Evolutionary conservation across 2,329 filamentous ascomycete species (phyloP), one percentile per base, ranked within the genome.

Genomic region (Simplicillium sp.): DNA sequence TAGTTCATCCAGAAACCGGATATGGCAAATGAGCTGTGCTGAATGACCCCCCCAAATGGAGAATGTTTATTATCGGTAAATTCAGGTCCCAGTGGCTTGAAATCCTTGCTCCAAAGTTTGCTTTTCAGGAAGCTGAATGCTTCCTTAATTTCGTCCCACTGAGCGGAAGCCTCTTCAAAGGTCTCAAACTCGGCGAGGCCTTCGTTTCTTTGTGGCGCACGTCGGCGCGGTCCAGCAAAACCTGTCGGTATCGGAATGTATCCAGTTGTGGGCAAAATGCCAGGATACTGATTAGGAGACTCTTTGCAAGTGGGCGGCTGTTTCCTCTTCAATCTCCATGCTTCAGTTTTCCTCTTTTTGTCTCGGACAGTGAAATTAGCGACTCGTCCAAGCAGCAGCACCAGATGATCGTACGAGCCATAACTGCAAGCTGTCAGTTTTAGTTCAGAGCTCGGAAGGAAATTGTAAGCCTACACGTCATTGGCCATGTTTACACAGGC

Each of bases 1-100:
- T 86, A 89, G 48, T 89, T 83, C 55, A 85, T 80, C 87, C 88
- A 95, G 16, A 96, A 71, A 29, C 86, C 83, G 3, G 85, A 86
- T 47, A 97, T 84, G n/a, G 83, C 82, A 57, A 87, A 90, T 2
- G 85, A 90, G 25, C 86, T 77, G 56, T 94, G 96, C 48, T 87
- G 80, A 7, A 88, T 65, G 0, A 86, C 83, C 3, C 78, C 75
- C 0, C 92, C 90, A 54, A 96, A 98, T 0, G 90, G 87, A 2
- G 87, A 60, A 17, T 64, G 57, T 82, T 46, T 75, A 59, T 37
- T 79, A 70, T 39, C 78, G 61, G 43, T 70, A 40, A 80, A 77
- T 46, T 92, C 87, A 2, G 80, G 65, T 3, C 77, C 74, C 15
- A 97, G 63, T 2, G 87, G 82, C 46, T 84, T 75, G 59, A 94